Base-by-base conservation (phyloP, 2,329 filamentous ascomycete genomes). In the Colletotrichum lentis region DNA sequence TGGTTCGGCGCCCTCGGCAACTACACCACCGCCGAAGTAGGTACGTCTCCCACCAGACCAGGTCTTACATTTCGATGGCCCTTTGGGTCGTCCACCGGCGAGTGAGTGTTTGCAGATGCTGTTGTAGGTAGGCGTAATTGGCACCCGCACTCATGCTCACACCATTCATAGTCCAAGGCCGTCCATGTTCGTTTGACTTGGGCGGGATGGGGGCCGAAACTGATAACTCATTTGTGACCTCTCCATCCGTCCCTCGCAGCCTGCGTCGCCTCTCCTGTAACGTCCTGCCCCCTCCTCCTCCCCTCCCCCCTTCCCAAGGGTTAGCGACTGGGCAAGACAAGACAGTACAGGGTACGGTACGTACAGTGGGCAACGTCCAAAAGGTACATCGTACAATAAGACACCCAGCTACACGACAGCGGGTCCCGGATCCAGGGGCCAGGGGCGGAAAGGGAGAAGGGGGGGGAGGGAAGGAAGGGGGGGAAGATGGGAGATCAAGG, bases 351-450 rank as follows among this genome's bases (percentile, higher is more conserved):
- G 27, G 27, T 31, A 31, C 27, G 27, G 27, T 27, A 27, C 27
- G 27, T 31, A 31, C 63, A 55, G 63, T 49, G 57, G 41, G 57
- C 61, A 61, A 55, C 56, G 54, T 47, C 47, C 47, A 43, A 49
- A n/a, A 49, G 49, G 57, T 55, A 65, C 63, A 39, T 64, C 39
- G 57, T 55, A 65, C 63, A 39, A 61, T 27, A 16, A 35, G 54
- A 37, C 22, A 20, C 37, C 43, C 47, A n/a, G 4, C 14, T 47
- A 31, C 39, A 31, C 39, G 10, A 27, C 35, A 18, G n/a, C 50
- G 27, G 50, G 50, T 16, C 27, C 50, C 27, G 50, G 27, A 14
- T 35, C 44, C 56, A 59, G 56, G 56, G 56, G 56, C 35, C 54
- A 57, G 54, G 54, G 54, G 54, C 22, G 41, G 18, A 20, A 57